A percentile compares a stretch with the other conserved stretches of the same genome.
Evolutionary conservation across 352 stramenopile species (phyloP).

Genomic region (Globisporangium heterothallicum): DNA sequence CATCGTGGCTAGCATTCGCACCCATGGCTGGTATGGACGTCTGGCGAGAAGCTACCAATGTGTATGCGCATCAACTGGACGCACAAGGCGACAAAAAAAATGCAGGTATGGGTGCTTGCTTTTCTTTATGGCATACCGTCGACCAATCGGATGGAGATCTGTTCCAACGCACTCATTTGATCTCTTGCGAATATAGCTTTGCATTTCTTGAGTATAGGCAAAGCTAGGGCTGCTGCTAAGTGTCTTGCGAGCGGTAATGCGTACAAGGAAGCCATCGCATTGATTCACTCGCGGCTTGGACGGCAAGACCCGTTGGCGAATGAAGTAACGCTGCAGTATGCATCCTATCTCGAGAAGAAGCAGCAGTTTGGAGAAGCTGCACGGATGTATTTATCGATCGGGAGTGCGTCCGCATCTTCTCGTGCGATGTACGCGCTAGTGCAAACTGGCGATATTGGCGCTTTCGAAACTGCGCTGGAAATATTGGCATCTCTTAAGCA

Average conservation of each 20-base stretch:
- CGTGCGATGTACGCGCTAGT: slow-evolving; percentile 26
- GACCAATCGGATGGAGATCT: background rate
- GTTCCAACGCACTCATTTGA: background rate
- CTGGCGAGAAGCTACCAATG: slow-evolving; percentile 56
- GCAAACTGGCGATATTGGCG: slow-evolving; percentile 24
- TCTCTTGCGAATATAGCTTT: slow-evolving; percentile 23
- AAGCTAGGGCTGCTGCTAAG: slow-evolving; percentile 41
- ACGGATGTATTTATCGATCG: slow-evolving; percentile 21
- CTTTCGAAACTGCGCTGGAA: slow-evolving; percentile 27
- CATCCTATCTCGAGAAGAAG: slow-evolving; percentile 28
- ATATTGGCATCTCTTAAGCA: slow-evolving; percentile 15
- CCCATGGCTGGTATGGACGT: slow-evolving; percentile 69
- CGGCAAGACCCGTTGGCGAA: slow-evolving; percentile 31
- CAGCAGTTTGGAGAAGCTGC: slow-evolving; percentile 28
- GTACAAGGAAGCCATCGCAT: slow-evolving; percentile 51
- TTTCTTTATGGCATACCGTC: background rate
- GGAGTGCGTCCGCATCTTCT: slow-evolving; percentile 14
- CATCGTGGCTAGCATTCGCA: slow-evolving; percentile 59
- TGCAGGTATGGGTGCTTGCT: slow-evolving; percentile 23
- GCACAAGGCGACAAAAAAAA: slow-evolving; percentile 34
- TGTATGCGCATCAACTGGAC: slow-evolving; percentile 60
- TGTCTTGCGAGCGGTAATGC: slow-evolving; percentile 32
- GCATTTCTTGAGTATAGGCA: slow-evolving; percentile 53
- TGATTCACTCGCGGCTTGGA: slow-evolving; percentile 41
- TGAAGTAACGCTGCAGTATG: slow-evolving; percentile 33